A percentile compares a stretch with the other conserved stretches of the same genome.
Evolutionary conservation across 2,329 filamentous ascomycete species (phyloP).

Genomic region (Cercospora sesami): DNA sequence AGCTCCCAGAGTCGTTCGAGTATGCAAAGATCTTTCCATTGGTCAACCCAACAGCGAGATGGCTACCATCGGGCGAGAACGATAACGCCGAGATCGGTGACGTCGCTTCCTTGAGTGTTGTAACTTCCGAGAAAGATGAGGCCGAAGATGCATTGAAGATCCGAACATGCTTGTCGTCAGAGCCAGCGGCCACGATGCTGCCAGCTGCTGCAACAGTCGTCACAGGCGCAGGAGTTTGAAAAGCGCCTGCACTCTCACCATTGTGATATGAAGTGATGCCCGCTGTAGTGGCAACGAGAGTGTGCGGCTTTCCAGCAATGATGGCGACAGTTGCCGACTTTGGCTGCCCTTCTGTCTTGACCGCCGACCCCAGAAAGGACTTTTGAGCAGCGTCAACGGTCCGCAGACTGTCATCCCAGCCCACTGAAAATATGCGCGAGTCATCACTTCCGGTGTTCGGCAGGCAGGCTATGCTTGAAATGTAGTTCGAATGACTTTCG

Average conservation of each 20-base stretch:
- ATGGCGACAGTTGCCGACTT: conserved; percentile 66
- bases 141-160: conserved; percentile 65
- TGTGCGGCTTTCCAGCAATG: conserved; percentile 53
- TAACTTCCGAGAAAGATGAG: conserved; percentile 51
- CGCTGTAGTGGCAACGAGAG: conserved; percentile 55
- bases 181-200: conserved; percentile 71
- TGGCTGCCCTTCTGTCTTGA: conserved; percentile 75
- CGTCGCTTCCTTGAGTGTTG: conserved; percentile 66
- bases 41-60: conserved; percentile 78
- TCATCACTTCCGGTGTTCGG: conserved; percentile 39
- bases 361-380: conserved; percentile 69
- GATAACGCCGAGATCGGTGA: conserved; percentile 75
- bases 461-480: conserved; percentile 69
- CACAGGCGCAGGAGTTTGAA: conserved; percentile 60
- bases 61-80: conserved; percentile 75
- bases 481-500: conserved; percentile 79
- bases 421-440: conserved; percentile 73
- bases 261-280: conserved; percentile 62
- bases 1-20: conserved; percentile 48
- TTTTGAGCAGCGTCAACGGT: conserved; percentile 72
- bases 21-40: conserved; percentile 88
- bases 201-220: conserved; percentile 70
- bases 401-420: conserved; percentile 90
- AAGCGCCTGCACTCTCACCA: conserved; percentile 47
- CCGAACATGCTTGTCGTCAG: conserved; percentile 70